Evolutionary conservation across 805 yeast species (phyloP), one percentile per base, ranked within the genome.

Genomic region (Lachancea sp.): DNA sequence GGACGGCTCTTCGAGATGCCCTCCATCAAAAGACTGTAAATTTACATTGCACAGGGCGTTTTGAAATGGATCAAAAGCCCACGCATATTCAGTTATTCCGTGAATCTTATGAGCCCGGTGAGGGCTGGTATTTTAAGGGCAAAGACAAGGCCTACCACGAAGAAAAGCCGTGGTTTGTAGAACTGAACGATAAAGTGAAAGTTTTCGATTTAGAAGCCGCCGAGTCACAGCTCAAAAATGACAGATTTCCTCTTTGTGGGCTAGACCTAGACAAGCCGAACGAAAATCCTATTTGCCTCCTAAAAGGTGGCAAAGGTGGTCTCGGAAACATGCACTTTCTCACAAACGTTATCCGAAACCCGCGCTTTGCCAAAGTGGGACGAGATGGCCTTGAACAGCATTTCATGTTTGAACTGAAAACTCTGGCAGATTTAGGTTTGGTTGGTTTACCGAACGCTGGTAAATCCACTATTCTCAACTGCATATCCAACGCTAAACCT

Each of bases 391-490:
- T 88, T 2, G 81, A 78, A 31, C 75, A 77, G 16, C 69, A 72
- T 45, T 88, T 93, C 50, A 65, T 87, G 46, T 77, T 93, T 51
- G 99, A 93, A 65, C 69, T 93, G 51, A 89, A 88, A 60, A 71
- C 89, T 32, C 72, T 93, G 46, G 99, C 99, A 0, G 98, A 93
- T 63, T 67, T 91, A 47, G 99, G 98, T 0, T 69, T 93, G 5
- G 96, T 93, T 18, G 99, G 99, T 0, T 70, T 93, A 16, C 99
- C 99, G 1, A 93, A 93, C 64, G 96, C 98, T 3, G 99, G 99
- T 1, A 93, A 93, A 60, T 87, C 96, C 2, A 88, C 97, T 0
- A 71, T 93, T 26, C 66, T 93, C 37, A 70, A 95, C 45, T 89
- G 95, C 9, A 87, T 93, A 13, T 86, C 96, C 0, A 78, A 80